Conservation (phyloP, 2,329 filamentous ascomycete species). For the Exophiala sideris region DNA sequence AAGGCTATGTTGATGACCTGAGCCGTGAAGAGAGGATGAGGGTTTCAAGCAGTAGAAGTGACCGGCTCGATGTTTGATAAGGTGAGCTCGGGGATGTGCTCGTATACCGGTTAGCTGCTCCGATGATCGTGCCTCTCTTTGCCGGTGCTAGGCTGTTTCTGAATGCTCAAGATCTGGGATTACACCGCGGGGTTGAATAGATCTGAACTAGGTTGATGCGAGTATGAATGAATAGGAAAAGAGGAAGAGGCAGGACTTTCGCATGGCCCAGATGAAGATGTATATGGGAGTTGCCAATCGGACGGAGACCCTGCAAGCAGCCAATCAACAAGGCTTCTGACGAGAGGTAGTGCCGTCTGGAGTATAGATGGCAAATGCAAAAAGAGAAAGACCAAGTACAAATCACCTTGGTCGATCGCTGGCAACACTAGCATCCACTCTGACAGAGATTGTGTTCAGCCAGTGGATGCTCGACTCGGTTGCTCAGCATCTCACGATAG, state of each 20-base stretch:
- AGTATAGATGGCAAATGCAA: background rate
- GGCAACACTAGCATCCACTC: background rate
- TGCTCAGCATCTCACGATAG: background rate
- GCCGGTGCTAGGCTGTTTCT: too few relatives aligned
- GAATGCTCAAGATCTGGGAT: constrained; percentile 2
- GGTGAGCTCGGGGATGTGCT: too few relatives aligned
- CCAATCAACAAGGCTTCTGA: constrained; percentile 4
- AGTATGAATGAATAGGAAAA: constrained; percentile 3
- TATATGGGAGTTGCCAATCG: constrained; percentile 25
- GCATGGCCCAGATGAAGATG: constrained; percentile 14
- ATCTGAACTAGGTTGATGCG: constrained; percentile 6
- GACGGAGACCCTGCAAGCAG: constrained; percentile 13
- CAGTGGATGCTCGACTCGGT: constrained; percentile 1
- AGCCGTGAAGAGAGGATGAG: too few relatives aligned
- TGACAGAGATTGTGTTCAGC: constrained; percentile 6
- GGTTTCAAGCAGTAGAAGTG: too few relatives aligned
- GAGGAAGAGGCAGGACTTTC: constrained; percentile 4
- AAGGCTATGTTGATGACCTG: too few relatives aligned
- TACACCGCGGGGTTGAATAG: constrained; percentile 1
- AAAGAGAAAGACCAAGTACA: background rate
- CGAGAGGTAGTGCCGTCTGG: background rate
- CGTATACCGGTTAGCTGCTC: too few relatives aligned
- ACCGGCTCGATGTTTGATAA: too few relatives aligned
- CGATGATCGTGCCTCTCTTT: too few relatives aligned
- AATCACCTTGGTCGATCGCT: background rate